Evolutionary conservation across 169 alveolate species (phyloP), one percentile per base, ranked within the genome.

Genomic region (Cryptosporidium viatorum): DNA sequence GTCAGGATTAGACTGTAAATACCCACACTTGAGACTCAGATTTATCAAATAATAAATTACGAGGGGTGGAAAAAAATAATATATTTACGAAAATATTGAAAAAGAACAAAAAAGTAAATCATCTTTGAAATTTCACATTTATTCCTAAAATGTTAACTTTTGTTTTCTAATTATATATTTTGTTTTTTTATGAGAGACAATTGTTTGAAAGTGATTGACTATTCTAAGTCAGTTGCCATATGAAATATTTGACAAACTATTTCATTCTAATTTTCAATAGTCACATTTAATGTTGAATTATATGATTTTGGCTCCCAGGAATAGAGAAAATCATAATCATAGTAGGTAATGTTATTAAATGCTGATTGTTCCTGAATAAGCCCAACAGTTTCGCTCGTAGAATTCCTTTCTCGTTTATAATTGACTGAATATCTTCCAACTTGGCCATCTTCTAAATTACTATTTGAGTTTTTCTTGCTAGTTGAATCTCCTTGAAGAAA

Each of bases 251-350:
- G 55, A 7, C 21, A 2, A 43, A 14, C 14, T 48, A 48, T 26
- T 37, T 23, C 16, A 23, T 55, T 55, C 16, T 55, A 55, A 21
- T 55, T 4, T 21, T n/a, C 67, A 55, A 55, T 55, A 35, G 89
- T 62, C 14, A 62, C 29, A 23, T 62, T 59, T 16, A 73, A 21
- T 14, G 60, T 80, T n/a, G 69, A 62, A 29, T 60, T 43, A 33
- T 45, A 16, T 45, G 59, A 43, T 26, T 48, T 33, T 45, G 89
- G 89, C 67, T 80, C 89, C 89, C 89, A 80, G 6, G 89, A 80
- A 80, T 80, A 80, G 18, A 80, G 48, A 45, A 80, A 80, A 65
- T 59, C 80, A 41, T 60, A 80, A 26, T 80, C 89, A 23, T 59
- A 45, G 59, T 14, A 23, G 0, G 89, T 0, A 14, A 31, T 12